These are phyloP conservation scores for Alternaria rosae DNA, from an alignment of 2,329 filamentous ascomycete species.

Conservation along the genomic window DNA sequence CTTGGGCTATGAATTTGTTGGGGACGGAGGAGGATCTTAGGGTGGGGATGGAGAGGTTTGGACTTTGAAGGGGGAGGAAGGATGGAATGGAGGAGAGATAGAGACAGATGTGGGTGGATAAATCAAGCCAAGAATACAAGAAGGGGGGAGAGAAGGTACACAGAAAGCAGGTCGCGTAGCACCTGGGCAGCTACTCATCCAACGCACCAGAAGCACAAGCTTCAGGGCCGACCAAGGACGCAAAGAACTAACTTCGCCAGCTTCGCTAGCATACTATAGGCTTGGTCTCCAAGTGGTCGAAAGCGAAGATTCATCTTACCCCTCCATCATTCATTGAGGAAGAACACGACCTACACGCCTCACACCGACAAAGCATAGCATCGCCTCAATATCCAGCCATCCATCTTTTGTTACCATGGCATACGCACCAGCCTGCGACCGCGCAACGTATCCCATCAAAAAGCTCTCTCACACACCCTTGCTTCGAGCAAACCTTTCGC, in stretches of 20 bases:
- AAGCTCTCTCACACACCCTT: neutral
- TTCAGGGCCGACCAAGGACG: neutral
- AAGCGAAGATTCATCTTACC: too few relatives aligned
- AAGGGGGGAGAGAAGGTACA: neutral
- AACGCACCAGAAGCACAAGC: neutral
- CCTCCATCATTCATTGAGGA: too few relatives aligned
- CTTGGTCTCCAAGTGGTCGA: too few relatives aligned
- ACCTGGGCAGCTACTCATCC: neutral
- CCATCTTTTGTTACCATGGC: accelerated
- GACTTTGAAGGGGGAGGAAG: conserved; percentile 5
- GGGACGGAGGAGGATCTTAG: conserved; percentile 77
- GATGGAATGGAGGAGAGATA: neutral
- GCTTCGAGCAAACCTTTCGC: neutral
- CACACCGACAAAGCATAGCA: neutral
- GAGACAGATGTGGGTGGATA: neutral
- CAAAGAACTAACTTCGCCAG: neutral
- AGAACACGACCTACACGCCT: neutral
- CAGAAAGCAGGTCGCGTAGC: neutral
- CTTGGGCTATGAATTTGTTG: conserved; percentile 80
- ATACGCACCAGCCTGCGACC: neutral
- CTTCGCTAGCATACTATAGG: neutral
- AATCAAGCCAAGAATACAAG: neutral
- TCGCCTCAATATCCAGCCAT: neutral
- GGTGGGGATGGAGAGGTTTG: conserved; percentile 39
- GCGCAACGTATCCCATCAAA: too few relatives aligned